phyloP scores from a whole-genome alignment of 169 alveolate genomes.

The Plasmodium cynomolgi region DNA sequence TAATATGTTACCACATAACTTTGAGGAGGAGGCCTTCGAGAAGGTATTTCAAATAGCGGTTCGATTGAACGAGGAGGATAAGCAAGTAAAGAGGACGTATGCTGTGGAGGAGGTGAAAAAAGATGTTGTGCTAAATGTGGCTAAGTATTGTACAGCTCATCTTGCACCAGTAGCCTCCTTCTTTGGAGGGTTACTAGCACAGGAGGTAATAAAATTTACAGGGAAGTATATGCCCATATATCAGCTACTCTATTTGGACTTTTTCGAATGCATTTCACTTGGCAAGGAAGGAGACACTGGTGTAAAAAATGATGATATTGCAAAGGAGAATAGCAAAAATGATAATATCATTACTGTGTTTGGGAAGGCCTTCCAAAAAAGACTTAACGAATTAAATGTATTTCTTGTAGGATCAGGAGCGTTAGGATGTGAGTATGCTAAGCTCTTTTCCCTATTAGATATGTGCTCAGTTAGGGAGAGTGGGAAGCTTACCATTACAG shows the following conservation, averaged over 20 bases:
- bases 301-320: slow-evolving; percentile 62
- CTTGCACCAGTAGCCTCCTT: slow-evolving; percentile 96
- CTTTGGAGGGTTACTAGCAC: slow-evolving; percentile 98
- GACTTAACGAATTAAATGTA: slow-evolving; percentile 70
- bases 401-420: slow-evolving; percentile 99
- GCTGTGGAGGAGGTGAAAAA: slow-evolving; percentile 90
- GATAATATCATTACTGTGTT: slow-evolving; percentile 79
- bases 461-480: slow-evolving; percentile 85
- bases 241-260: slow-evolving; percentile 96
- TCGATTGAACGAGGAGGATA: slow-evolving; percentile 72
- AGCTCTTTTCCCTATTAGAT: slow-evolving; percentile 97
- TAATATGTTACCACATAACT: slow-evolving; percentile 2
- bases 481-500: slow-evolving; percentile 95
- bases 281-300: slow-evolving; percentile 76
- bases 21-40: slow-evolving; percentile 47
- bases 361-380: slow-evolving; percentile 78
- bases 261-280: slow-evolving; percentile 88
- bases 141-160: slow-evolving; percentile 85
- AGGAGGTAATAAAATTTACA: slow-evolving; percentile 96
- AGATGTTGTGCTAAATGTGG: slow-evolving; percentile 86
- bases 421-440: slow-evolving; percentile 98
- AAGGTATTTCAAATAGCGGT: slow-evolving; percentile 73
- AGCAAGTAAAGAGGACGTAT: slow-evolving; percentile 72
- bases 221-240: slow-evolving; percentile 98
- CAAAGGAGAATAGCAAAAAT: slow-evolving; percentile 75